These are phyloP conservation scores for Aspergillus cristatus DNA, from an alignment of 495 filamentous ascomycete genomes.

Conservation along the genomic window DNA sequence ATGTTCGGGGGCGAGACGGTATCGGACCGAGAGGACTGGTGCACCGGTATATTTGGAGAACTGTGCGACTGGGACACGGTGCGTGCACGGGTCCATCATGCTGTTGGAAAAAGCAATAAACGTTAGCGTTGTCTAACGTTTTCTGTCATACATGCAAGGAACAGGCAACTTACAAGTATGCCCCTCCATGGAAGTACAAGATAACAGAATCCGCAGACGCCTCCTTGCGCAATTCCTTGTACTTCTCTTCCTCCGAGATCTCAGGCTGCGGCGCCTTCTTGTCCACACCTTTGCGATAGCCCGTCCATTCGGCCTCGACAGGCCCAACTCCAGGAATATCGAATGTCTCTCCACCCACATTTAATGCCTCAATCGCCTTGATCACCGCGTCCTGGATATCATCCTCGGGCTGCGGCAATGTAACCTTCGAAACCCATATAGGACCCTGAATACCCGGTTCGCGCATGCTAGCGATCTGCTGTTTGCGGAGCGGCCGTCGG, in stretches of 20 bases:
- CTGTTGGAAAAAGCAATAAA: slow-evolving; percentile 18
- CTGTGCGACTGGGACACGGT: slow-evolving; percentile 39
- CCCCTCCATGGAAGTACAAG: slow-evolving; percentile 85
- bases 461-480: slow-evolving; percentile 51
- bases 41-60: slow-evolving; percentile 44
- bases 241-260: slow-evolving; percentile 63
- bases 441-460: slow-evolving; percentile 65
- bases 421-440: slow-evolving; percentile 70
- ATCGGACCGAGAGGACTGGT: slow-evolving; percentile 70
- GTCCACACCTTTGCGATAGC: slow-evolving; percentile 51
- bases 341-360: slow-evolving; percentile 36
- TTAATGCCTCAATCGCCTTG: slow-evolving; percentile 55
- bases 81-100: slow-evolving; percentile 67
- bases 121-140: background rate
- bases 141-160: too few relatives aligned
- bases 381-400: slow-evolving; percentile 50
- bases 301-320: slow-evolving; percentile 85
- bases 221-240: slow-evolving; percentile 62
- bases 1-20: slow-evolving; percentile 76
- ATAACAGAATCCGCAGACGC: slow-evolving; percentile 56
- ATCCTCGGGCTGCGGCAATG: slow-evolving; percentile 45
- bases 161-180: slow-evolving; percentile 47
- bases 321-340: slow-evolving; percentile 44
- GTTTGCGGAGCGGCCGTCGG: slow-evolving; percentile 42
- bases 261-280: slow-evolving; percentile 45